Base-by-base conservation (phyloP, 164 flowering plant genomes). In the Cinnamomum chago region DNA sequence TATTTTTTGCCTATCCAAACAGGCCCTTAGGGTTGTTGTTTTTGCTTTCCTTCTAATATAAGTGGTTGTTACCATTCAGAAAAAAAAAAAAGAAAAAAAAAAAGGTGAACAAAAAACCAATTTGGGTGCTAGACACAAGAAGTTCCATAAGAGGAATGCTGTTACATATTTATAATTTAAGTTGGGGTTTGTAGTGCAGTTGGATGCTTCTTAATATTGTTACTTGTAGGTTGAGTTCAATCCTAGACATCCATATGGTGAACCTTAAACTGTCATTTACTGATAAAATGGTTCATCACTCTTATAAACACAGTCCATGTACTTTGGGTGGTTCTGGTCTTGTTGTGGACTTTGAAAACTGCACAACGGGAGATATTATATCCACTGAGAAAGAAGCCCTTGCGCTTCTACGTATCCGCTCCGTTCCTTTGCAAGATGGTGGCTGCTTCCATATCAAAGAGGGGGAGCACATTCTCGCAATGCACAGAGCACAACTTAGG, bases 401-500 rank as follows among this genome's bases (percentile, higher is more conserved):
- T 35, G 58, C 62, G 22, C 73, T 76, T 65, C 75, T 86, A 3
- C 84, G 89, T 22, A 11, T 79, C 28, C 86, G 85, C 66, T 86
- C 89, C 0, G 24, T 58, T 76, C 79, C 88, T 70, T 81, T 86
- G 55, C 79, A 79, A 58, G 81, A 75, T 75, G 86, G 78, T 60
- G 87, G 83, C 6, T 86, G 87, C 75, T 64, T 71, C 20, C 62
- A 65, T 72, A 78, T 84, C 2, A 40, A 79, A 51, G 79, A 83
- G 81, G 87, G 86, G 28, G 76, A 77, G 20, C 83, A 58, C 77
- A 82, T 86, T 72, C 84, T 84, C 74, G 86, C 82, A 2, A 58
- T 67, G 67, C 65, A 71, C 6, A 73, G 73, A 67, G 76, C 72
- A n/a, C 72, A 71, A 27, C 50, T 5, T 74, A 64, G 69, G 77